Evolutionary conservation across 805 yeast genomes (phyloP), one percentile per base, ranked within the genome.

Genomic region (Cyberlindnera euphorbiiphila): DNA sequence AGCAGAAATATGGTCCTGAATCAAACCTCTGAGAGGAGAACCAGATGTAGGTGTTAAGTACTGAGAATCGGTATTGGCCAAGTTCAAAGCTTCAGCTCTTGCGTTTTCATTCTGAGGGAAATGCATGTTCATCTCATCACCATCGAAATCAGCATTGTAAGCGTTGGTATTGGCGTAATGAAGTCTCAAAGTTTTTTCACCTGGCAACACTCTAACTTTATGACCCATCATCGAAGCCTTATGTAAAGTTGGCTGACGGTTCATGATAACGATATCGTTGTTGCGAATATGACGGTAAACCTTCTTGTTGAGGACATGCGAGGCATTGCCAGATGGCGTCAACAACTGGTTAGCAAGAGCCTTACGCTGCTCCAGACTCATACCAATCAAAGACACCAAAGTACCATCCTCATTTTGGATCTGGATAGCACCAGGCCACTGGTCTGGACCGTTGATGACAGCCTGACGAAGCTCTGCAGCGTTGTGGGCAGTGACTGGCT

Each of bases 141-240:
- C 98, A 66, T 91, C 98, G 56, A 93, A 91, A 75, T 91, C 98
- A 26, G 98, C 98, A 62, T 91, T 91, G 66, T 91, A 93, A 29
- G 98, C 97, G 66, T 97, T 97, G 30, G 98, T 93, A 65, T 93
- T 93, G 54, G 99, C 99, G 64, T 93, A 93, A 63, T 93, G 99
- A 63, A 93, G 70, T 59, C 99, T 78, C 54, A 93, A 70, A 4
- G 98, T 94, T 71, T 93, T 93, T 60, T 93, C 98, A 42, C 96
- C 95, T 5, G 98, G 98, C 51, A 93, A 71, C 22, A 93, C 98
- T 56, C 96, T 78, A 29, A 93, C 98, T 59, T 82, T 85, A 66
- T 93, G 99, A 51, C 98, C 98, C 99, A 93, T 93, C 96, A 93
- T 93, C 20, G 98, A 94, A 32, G 98, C 98, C 68, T 93, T 93